Percentiles rank a stretch among this genome's conserved stretches.
These are phyloP conservation scores for Hymenoscyphus infarciens DNA, from an alignment of 2,329 filamentous ascomycete species.

Conservation along the genomic window DNA sequence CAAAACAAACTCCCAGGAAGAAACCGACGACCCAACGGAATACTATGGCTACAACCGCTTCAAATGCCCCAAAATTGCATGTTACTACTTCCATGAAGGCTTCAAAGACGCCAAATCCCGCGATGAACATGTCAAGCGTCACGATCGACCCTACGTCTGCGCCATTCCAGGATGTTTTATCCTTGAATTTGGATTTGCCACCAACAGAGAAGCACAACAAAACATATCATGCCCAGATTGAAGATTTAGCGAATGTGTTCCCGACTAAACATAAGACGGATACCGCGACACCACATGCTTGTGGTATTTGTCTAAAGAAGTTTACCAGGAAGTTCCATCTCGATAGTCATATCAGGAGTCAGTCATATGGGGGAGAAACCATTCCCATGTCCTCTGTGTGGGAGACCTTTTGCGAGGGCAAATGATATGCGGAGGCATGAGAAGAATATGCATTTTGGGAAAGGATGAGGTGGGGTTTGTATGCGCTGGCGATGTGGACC, in stretches of 20 bases:
- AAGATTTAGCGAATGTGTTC: background rate
- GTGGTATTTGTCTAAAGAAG: background rate
- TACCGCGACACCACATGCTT: background rate
- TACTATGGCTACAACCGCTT: constrained; percentile 38
- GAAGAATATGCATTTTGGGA: constrained; percentile 5
- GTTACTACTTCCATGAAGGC: constrained; percentile 41
- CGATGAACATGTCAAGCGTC: constrained; percentile 37
- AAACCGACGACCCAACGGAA: background rate
- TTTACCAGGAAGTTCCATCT: background rate
- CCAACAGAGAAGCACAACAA: constrained; percentile 33
- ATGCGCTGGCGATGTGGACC: too few relatives aligned
- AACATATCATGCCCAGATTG: constrained; percentile 12
- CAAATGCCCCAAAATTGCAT: constrained; percentile 40
- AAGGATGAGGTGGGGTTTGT: background rate
- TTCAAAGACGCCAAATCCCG: constrained; percentile 34
- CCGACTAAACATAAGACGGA: background rate
- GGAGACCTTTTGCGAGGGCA: background rate
- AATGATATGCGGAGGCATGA: constrained; percentile 4
- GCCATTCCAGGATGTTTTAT: constrained; percentile 33
- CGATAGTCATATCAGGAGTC: background rate
- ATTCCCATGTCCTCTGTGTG: background rate
- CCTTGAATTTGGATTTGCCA: constrained; percentile 33
- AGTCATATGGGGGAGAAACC: background rate
- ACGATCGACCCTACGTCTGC: constrained; percentile 39
- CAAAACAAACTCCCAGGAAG: background rate